Percentiles rank a stretch among this genome's conserved stretches.
phyloP scores from a whole-genome alignment of 2,329 filamentous ascomycete genomes.

The Ophiostoma tasmaniense region DNA sequence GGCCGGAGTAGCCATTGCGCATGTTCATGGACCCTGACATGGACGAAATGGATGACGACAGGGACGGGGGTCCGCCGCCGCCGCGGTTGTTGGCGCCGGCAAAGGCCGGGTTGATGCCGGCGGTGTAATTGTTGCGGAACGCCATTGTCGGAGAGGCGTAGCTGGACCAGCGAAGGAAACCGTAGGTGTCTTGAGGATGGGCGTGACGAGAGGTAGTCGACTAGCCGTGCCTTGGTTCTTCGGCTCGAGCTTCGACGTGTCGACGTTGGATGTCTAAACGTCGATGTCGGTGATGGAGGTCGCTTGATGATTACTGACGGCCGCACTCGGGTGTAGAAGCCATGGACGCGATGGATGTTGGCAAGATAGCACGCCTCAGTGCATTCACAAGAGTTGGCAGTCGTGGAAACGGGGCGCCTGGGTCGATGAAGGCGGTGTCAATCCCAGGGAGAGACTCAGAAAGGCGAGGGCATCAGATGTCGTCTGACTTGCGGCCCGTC shows the following conservation, averaged over 20 bases:
- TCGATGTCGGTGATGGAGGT: not conserved
- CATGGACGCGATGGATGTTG: constrained; percentile 13
- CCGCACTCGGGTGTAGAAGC: constrained; percentile 6
- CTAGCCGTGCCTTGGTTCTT: not conserved
- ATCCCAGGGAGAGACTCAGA: not conserved
- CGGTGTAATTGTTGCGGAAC: constrained; percentile 35
- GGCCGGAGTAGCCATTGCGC: constrained; percentile 39
- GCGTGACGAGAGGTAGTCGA: not conserved
- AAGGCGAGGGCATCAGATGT: not conserved
- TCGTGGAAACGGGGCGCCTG: not conserved
- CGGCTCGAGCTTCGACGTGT: not conserved
- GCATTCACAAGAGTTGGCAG: not conserved
- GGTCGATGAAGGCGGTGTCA: not conserved
- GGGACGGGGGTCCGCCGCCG: constrained; percentile 23
- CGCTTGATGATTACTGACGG: constrained; percentile 9
- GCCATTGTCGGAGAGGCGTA: constrained; percentile 30
- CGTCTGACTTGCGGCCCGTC: constrained; percentile 1
- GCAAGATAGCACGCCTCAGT: constrained; percentile 2
- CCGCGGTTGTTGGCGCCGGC: constrained; percentile 31
- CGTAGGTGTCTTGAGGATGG: not conserved
- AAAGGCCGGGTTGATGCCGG: constrained; percentile 39
- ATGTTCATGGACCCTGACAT: constrained; percentile 55
- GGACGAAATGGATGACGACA: constrained; percentile 49
- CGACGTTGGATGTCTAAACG: not conserved
- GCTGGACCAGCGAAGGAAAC: not conserved